Base-by-base conservation (phyloP, 2,329 filamentous ascomycete genomes). In the Lachnellula occidentalis region DNA sequence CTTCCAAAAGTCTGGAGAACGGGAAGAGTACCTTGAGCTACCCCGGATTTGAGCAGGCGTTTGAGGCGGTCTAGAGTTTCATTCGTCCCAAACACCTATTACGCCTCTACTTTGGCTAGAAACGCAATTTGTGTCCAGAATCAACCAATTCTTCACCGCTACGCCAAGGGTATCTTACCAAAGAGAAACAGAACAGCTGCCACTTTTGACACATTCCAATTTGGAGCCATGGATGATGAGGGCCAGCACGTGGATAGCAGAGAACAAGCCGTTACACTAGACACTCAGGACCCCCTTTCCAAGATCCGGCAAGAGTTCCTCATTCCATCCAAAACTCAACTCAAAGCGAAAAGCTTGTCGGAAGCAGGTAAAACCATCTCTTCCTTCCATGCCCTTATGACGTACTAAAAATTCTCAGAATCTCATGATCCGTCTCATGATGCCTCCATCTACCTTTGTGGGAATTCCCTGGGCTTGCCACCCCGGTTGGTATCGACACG, bases 391-490 rank as follows among this genome's bases (percentile, higher is more conserved):
- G 21, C 43, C 31, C 37, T 27, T 22, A 31, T 24, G 7, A 43
- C 41, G 19, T 43, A 43, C 11, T 43, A 43, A 43, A 12, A 4
- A 45, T 19, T 48, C 41, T 31, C 54, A 41, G 36, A 54, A 48
- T 60, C 59, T 43, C 49, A 50, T 64, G 59, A 58, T 49, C 48
- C 57, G 9, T 55, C 57, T 14, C 48, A 48, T 54, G 62, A 64
- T 45, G 43, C 55, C 14, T 59, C 79, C 64, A 83, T 87, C 56
- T 92, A 92, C 66, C 78, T 92, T 42, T 91, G 87, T 66, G 88
- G 88, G 39, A 92, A 92, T 70, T 91, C 87, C 0, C 76, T 92
- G 4, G 88, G 88, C 22, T 75, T 90, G 15, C 88, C 92, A 67
- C 88, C 88, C 45, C 80, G 77, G 57, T 76, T 78, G 53, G 87